A percentile compares a stretch with the other conserved stretches of the same genome.
Conservation (phyloP, 75 land plant genomes). For the Cunninghamia lanceolata region DNA sequence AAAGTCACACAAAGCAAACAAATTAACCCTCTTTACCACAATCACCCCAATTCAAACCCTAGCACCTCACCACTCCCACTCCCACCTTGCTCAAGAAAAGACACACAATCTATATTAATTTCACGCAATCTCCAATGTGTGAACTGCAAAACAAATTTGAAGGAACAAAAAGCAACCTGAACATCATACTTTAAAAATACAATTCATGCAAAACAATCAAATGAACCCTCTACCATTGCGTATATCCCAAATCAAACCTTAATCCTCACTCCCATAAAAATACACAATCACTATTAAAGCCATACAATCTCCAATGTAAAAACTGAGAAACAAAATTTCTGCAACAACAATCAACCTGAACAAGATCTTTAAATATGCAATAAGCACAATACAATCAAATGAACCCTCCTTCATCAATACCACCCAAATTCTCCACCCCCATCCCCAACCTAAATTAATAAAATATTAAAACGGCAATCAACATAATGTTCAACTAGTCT, state of each 20-base stretch:
- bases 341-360: not conserved
- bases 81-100: not conserved
- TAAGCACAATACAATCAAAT: not conserved
- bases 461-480: not conserved
- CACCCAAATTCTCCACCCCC: not conserved
- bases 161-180: not conserved
- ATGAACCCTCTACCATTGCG: not conserved
- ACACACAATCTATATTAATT: not conserved
- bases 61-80: not conserved
- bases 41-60: not conserved
- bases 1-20: constrained; percentile 10
- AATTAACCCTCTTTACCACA: not conserved
- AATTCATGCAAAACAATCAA: not conserved
- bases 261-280: not conserved
- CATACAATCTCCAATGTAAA: not conserved
- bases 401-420: not conserved
- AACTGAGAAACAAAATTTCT: not conserved
- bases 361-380: not conserved
- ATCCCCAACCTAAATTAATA: not conserved
- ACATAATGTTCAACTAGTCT: not conserved
- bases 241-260: not conserved
- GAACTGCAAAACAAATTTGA: not conserved
- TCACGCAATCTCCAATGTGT: not conserved
- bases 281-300: not conserved
- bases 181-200: not conserved